Conservation (phyloP, 805 yeast species). For the Candida chilensis region DNA sequence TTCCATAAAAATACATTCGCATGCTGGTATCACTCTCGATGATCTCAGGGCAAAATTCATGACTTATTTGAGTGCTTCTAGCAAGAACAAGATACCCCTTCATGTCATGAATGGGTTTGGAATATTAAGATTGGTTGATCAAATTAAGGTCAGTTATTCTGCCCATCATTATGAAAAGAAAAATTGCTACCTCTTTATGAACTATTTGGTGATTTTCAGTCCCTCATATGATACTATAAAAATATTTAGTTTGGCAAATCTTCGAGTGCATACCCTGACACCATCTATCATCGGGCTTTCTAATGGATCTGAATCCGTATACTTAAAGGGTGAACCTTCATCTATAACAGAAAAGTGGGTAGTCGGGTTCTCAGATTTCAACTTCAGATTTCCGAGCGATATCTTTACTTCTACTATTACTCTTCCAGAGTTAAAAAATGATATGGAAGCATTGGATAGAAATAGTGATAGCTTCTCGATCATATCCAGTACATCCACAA, state of each 20-base stretch:
- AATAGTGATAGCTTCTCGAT: no score
- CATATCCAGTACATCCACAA: background rate
- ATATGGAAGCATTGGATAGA: no score
- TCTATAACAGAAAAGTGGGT: conserved; percentile 35
- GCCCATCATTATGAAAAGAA: conserved; percentile 4
- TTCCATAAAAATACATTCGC: conserved; percentile 9
- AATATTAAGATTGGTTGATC: conserved; percentile 23
- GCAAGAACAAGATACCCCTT: conserved; percentile 9
- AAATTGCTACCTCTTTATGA: conserved; percentile 21
- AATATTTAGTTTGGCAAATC: conserved; percentile 5
- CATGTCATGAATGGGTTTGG: conserved; percentile 21
- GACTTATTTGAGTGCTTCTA: conserved; percentile 14
- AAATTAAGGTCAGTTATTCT: conserved; percentile 12
- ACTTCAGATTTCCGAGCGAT: conserved; percentile 20
- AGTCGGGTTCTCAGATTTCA: conserved; percentile 24
- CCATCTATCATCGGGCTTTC: conserved; percentile 13
- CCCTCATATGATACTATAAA: conserved; percentile 3
- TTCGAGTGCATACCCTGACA: conserved; percentile 10
- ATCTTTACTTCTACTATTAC: conserved; percentile 22
- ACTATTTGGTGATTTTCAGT: conserved; percentile 18
- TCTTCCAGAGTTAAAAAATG: conserved; percentile 6
- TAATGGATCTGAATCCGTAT: conserved; percentile 6
- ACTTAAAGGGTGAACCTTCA: conserved; percentile 15
- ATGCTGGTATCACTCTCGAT: conserved; percentile 13
- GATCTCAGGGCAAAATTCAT: conserved; percentile 17